phyloP scores from a whole-genome alignment of 2,329 filamentous ascomycete genomes.

The Fusarium nematophilum region DNA sequence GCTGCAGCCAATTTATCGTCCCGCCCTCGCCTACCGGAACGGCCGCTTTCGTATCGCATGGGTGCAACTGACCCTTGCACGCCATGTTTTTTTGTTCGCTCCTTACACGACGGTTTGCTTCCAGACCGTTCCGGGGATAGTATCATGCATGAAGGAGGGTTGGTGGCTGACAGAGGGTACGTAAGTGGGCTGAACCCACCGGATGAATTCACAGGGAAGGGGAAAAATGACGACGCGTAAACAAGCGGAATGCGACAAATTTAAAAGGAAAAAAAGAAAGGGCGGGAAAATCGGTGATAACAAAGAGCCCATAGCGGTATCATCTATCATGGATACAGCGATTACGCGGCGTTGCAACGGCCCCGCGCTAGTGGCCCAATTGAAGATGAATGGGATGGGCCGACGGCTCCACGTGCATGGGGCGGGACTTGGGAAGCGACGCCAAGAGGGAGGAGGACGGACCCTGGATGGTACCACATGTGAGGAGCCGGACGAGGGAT shows the following conservation, averaged over 20 bases:
- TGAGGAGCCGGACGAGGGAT: slow-evolving; percentile 15
- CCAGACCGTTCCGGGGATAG: no score
- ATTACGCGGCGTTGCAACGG: slow-evolving; percentile 6
- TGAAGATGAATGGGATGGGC: slow-evolving; percentile 7
- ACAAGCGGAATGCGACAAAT: background rate
- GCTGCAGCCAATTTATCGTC: slow-evolving; percentile 8
- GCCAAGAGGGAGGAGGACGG: background rate
- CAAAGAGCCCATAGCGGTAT: no score
- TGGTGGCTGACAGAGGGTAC: no score
- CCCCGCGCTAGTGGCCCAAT: background rate
- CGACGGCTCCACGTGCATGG: slow-evolving; percentile 24
- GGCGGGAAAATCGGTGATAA: no score
- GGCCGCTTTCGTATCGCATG: no score
- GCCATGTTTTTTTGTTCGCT: no score
- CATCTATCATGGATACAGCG: slow-evolving; percentile 17
- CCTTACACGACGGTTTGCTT: no score
- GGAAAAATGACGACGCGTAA: no score
- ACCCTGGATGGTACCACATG: slow-evolving; percentile 20
- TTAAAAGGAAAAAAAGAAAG: background rate
- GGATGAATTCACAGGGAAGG: no score
- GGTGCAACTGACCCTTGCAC: no score
- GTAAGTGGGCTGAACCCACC: no score
- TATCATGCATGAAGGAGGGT: no score
- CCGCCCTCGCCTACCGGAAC: slow-evolving; percentile 15
- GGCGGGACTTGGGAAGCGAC: slow-evolving; percentile 6